Base-by-base conservation (phyloP, 2,329 filamentous ascomycete genomes). In the Escovopsis weberi region DNA sequence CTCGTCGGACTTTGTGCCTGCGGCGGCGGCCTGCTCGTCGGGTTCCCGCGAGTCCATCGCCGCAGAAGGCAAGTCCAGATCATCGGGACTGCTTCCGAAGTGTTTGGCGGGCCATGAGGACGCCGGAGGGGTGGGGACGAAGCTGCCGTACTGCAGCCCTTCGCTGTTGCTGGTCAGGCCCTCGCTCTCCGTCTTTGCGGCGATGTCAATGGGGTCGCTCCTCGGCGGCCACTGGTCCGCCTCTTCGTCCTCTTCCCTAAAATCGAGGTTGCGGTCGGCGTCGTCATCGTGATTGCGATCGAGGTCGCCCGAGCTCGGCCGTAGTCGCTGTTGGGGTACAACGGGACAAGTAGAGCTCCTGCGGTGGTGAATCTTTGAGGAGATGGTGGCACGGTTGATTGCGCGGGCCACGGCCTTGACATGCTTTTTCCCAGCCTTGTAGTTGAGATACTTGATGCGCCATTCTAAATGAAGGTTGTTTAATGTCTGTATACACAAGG, bases 341-440 rank as follows among this genome's bases (percentile, higher is more conserved):
- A 40, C 26, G 28, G 51, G 54, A 41, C 58, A 58, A 32, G 58
- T 54, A 6, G 58, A 54, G 2, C 58, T 58, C 32, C 56, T 54
- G 40, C 54, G 59, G 12, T 57, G 57, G 15, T 55, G 55, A 18
- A 58, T 46, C 62, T 58, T 33, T 51, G 51, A 9, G 78, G 74
- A 0, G 75, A 73, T 45, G 46, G 73, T 67, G 58, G 75, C 61
- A 66, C 76, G 63, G 66, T 74, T 70, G 47, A 91, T 72, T 45
- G 86, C 85, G 47, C 82, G 75, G 23, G 72, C 65, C 41, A 95
- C 80, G 44, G 78, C 79, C 62, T 95, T 96, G 61, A 96, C 72
- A 58, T 87, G 82, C 66, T 95, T 95, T 66, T 96, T 96, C 47
- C 87, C 89, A 44, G 79, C 79, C 72, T 94, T 94, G 70, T 96